phyloP scores from a whole-genome alignment of 345 rosid species.

The Sisymbrium irio region DNA sequence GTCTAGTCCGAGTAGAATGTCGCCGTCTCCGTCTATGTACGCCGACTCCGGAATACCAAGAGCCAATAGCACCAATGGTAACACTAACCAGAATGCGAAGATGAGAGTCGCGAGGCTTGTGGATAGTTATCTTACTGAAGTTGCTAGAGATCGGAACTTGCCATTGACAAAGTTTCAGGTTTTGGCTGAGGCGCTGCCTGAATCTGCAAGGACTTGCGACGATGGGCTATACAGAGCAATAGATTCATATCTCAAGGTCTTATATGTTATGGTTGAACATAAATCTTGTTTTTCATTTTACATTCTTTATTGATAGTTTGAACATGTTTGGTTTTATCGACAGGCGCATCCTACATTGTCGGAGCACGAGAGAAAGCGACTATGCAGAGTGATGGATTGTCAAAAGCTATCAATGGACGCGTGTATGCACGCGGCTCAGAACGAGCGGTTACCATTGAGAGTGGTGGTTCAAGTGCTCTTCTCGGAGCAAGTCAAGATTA shows the following conservation, averaged over 20 bases:
- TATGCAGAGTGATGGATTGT: slow-evolving; percentile 95
- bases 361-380: slow-evolving; percentile 92
- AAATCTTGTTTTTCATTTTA: neutral
- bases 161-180: slow-evolving; percentile 88
- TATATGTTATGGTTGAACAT: neutral
- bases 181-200: slow-evolving; percentile 93
- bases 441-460: slow-evolving; percentile 83
- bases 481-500: slow-evolving; percentile 92
- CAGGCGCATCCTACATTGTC: slow-evolving; percentile 96
- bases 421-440: slow-evolving; percentile 96
- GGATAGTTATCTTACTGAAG: slow-evolving; percentile 95
- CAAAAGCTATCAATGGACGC: slow-evolving; percentile 97
- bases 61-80: slow-evolving; percentile 43
- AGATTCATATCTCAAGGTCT: slow-evolving; percentile 90
- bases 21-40: slow-evolving; percentile 47
- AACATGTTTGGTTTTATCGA: neutral
- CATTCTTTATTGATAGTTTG: neutral
- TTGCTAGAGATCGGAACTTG: slow-evolving; percentile 87
- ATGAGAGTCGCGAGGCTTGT: slow-evolving; percentile 97
- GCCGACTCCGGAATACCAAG: slow-evolving; percentile 53
- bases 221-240: slow-evolving; percentile 97
- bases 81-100: slow-evolving; percentile 67
- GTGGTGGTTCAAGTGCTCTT: slow-evolving; percentile 95
- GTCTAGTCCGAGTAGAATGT: slow-evolving; percentile 65
- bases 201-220: slow-evolving; percentile 91